Base-by-base conservation (phyloP, 352 stramenopile species). In the Pythium phragmiticola region DNA sequence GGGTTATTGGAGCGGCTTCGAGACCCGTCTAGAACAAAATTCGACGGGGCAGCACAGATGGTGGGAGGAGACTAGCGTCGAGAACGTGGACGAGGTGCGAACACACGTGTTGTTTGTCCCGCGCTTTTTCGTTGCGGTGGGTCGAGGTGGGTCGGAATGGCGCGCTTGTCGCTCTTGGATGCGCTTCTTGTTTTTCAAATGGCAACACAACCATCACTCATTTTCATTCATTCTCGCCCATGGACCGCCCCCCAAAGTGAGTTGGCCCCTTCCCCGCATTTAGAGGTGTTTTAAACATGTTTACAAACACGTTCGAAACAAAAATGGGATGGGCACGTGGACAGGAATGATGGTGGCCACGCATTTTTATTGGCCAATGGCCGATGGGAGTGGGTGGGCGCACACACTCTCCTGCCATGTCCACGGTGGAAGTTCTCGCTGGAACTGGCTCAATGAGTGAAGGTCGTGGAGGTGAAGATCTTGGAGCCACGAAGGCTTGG, bases 141-240 rank as follows among this genome's bases (percentile, higher is more conserved):
- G 23, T 37, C 19, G 21, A 37, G 19, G 43, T 49, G 6, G 45
- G 45, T 57, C 23, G 52, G 1, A 14, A 26, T 49, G 60, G 19
- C 23, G 16, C 16, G 33, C 21, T 30, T 57, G 41, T 42, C 37
- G 28, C 21, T 49, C 53, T 62, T 72, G 54, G 58, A 67, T 72
- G 58, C 59, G 65, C 65, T 72, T 54, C 65, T 67, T 41, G 65
- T 65, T 74, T 74, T 69, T 73, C 66, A 70, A 73, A 72, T 73
- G 70, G 70, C 70, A 76, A 74, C 70, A 71, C 70, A 62, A 77
- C 70, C 62, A 77, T 70, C 70, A 77, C 66, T 77, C 66, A 67
- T 70, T 74, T 67, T 72, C 70, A 73, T 74, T 74, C 70, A 77
- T 70, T 77, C 70, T 74, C 51, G 63, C 57, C 51, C 34, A 39